Evolutionary conservation across 140 eudicot genomes (phyloP).

Genomic region (Stevia rebaudiana): DNA sequence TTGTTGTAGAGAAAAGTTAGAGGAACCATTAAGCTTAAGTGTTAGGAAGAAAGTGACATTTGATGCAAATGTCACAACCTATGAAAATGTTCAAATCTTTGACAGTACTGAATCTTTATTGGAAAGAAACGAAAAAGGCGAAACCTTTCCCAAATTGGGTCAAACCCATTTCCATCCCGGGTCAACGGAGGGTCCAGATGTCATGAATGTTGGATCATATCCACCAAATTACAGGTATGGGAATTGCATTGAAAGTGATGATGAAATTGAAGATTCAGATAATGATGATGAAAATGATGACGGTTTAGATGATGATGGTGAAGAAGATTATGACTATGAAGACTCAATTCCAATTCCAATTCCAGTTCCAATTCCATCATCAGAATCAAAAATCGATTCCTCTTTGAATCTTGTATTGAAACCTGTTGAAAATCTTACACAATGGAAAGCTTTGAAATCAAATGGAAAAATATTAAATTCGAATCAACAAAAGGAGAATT

Average conservation of each 20-base stretch:
- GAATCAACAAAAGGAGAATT: constrained; percentile 66
- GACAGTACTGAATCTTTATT: constrained; percentile 59
- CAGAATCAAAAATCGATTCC: constrained; percentile 38
- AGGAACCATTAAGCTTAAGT: constrained; percentile 50
- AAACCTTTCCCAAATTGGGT: constrained; percentile 22
- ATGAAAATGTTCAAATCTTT: constrained; percentile 55
- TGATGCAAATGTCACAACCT: constrained; percentile 62
- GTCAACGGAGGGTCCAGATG: constrained; percentile 46
- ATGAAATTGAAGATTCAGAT: constrained; percentile 55
- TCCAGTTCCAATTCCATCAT: constrained; percentile 33
- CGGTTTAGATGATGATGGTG: constrained; percentile 41
- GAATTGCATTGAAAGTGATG: constrained; percentile 77
- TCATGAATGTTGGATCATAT: constrained; percentile 50
- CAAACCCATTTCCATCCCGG: constrained; percentile 27
- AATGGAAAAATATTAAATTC: constrained; percentile 24
- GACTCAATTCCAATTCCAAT: constrained; percentile 42
- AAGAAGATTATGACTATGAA: constrained; percentile 33
- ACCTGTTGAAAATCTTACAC: constrained; percentile 81
- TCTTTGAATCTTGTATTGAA: constrained; percentile 66
- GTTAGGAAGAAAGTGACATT: constrained; percentile 78
- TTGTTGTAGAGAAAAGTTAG: constrained; percentile 38
- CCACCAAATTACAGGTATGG: constrained; percentile 84
- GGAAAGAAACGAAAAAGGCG: constrained; percentile 35
- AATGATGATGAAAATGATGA: constrained; percentile 39
- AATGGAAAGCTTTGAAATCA: constrained; percentile 76